phyloP scores from a whole-genome alignment of 1,139 yeast species.

The Blastobotrys capitulatus region DNA sequence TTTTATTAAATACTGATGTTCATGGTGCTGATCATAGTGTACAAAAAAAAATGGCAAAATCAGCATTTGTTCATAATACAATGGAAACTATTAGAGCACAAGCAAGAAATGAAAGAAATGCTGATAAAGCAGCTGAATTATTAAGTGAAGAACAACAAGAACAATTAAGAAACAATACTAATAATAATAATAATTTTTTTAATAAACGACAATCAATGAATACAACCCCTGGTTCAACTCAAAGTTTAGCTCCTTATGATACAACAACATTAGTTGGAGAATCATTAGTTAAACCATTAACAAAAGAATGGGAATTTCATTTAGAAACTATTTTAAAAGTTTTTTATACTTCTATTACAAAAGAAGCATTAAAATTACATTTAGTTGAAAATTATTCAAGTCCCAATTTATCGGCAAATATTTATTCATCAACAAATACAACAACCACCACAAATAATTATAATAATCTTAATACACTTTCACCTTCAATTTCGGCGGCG shows the following conservation, averaged over 20 bases:
- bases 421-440: slow-evolving; percentile 6
- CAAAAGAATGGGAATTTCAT: slow-evolving; percentile 28
- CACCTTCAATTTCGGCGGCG: slow-evolving; percentile 11
- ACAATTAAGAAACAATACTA: not conserved
- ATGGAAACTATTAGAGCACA: slow-evolving; percentile 24
- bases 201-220: slow-evolving; percentile 4
- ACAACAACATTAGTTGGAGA: slow-evolving; percentile 23
- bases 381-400: slow-evolving; percentile 18
- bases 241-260: slow-evolving; percentile 14
- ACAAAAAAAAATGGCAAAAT: slow-evolving; percentile 35
- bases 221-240: slow-evolving; percentile 7
- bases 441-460: not conserved
- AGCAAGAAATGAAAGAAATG: slow-evolving; percentile 10
- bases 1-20: slow-evolving; percentile 52
- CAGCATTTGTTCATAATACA: slow-evolving; percentile 27
- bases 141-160: not conserved
- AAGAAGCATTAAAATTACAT: slow-evolving; percentile 27
- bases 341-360: slow-evolving; percentile 27
- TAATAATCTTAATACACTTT: not conserved
- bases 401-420: slow-evolving; percentile 10
- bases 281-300: slow-evolving; percentile 17
- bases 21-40: slow-evolving; percentile 33
- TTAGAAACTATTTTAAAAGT: slow-evolving; percentile 25
- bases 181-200: not conserved
- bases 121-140: slow-evolving; percentile 7